Evolutionary conservation across 2,329 filamentous ascomycete species (phyloP).

Genomic region (Geosmithia morbida): DNA sequence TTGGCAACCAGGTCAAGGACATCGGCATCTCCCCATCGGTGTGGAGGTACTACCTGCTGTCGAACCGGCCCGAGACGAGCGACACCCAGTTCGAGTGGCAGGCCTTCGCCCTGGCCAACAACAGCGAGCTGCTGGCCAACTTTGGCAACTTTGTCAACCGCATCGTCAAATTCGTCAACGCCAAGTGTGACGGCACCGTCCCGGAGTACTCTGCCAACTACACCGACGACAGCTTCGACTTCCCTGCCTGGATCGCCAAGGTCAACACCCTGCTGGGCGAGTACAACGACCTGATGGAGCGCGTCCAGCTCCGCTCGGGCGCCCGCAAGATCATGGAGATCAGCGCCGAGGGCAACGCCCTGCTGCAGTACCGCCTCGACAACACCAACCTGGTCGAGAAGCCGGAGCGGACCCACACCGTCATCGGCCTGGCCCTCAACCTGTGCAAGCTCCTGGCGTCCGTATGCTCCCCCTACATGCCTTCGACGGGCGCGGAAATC

Average conservation of each 20-base stretch:
- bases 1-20: conserved; percentile 77
- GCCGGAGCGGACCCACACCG: conserved; percentile 37
- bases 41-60: conserved; percentile 87
- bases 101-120: conserved; percentile 71
- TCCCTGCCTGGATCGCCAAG: conserved; percentile 30
- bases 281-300: conserved; percentile 56
- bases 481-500: conserved; percentile 61
- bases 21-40: conserved; percentile 75
- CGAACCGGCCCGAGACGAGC: conserved; percentile 69
- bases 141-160: conserved; percentile 64
- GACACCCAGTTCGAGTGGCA: conserved; percentile 88
- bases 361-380: conserved; percentile 37
- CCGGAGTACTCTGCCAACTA: conserved; percentile 43
- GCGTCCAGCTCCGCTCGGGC: conserved; percentile 54
- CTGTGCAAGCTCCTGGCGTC: conserved; percentile 70
- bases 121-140: conserved; percentile 72
- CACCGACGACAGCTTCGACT: conserved; percentile 37
- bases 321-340: conserved; percentile 52
- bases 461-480: conserved; percentile 74
- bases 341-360: conserved; percentile 38
- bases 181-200: conserved; percentile 57
- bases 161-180: conserved; percentile 61
- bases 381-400: conserved; percentile 39
- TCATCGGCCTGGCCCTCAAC: conserved; percentile 72
- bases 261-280: conserved; percentile 50